Base-by-base conservation (phyloP, 2,329 filamentous ascomycete genomes). In the Amauroascus niger region DNA sequence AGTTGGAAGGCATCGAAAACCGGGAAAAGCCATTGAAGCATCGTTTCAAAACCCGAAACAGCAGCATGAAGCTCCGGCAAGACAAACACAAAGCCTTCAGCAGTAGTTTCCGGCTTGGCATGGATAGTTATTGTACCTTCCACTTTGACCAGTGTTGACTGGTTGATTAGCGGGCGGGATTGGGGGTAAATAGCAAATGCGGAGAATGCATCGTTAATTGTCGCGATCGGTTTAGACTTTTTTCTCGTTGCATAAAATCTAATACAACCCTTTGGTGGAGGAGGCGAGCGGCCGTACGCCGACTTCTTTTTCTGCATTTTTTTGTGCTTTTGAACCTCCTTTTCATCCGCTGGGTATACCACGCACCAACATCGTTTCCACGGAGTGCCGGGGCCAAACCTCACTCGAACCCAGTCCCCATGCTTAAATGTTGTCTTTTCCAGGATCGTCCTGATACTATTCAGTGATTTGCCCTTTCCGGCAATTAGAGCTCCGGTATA, bases 281-380 rank as follows among this genome's bases (percentile, higher is more conserved):
- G 82, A 35, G 79, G 76, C 0, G 81, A 79, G 28, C 87, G 83
- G 62, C 94, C 87, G 66, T 97, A 96, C 0, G 86, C 80, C 5
- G 86, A 90, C 59, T 83, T 83, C 71, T 94, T 95, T 68, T 84
- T 86, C 64, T 86, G 67, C 26, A 84, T 80, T 69, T 95, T 97
- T 65, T 91, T 86, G 52, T 84, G 74, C 67, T 88, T 95, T 60
- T 84, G 81, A 60, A 83, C 83, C 62, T 95, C 88, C 73, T 97
- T 98, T 72, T 97, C 90, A 64, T 95, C 87, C 0, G 93, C 91
- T 1, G 91, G 93, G 6, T 82, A 81, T 55, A 97, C 87, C 52
- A 97, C 90, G 69, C 90, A 96, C 90, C 91, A 98, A 70, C 90
- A 98, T 37, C 91, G 84, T 65, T 87, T 83, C 93, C 93, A 98